A percentile compares a stretch with the other conserved stretches of the same genome.
phyloP scores from a whole-genome alignment of 225 moss, liverwort and hornwort genomes.

The Sphagnum tenellum region DNA sequence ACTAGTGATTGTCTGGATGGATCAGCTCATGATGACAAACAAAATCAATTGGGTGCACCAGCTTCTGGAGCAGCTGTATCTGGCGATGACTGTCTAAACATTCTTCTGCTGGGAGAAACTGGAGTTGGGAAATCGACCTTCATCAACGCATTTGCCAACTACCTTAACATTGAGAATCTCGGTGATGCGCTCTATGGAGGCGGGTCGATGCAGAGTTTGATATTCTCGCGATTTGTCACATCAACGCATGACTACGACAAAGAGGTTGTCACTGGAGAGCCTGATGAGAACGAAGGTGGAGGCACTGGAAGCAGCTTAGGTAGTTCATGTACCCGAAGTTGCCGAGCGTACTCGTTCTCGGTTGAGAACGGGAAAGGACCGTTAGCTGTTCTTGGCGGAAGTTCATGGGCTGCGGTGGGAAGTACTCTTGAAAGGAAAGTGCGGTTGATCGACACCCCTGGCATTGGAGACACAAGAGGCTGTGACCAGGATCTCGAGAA shows the following conservation, averaged over 20 bases:
- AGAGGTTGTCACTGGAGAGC: constrained; percentile 6
- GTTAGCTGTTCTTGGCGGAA: too few relatives aligned
- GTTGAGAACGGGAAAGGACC: background rate
- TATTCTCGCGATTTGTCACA: constrained; percentile 8
- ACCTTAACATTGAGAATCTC: constrained; percentile 9
- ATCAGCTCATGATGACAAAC: too few relatives aligned
- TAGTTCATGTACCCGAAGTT: constrained; percentile 12
- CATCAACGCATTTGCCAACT: constrained; percentile 29
- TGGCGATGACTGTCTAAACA: constrained; percentile 7
- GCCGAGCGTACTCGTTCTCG: constrained; percentile 12
- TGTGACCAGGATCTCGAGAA: constrained; percentile 18
- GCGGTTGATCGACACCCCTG: constrained; percentile 23
- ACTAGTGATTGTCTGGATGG: too few relatives aligned
- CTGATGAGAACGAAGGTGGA: background rate
- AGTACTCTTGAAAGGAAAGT: background rate
- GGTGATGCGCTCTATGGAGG: constrained; percentile 11
- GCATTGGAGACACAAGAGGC: constrained; percentile 21
- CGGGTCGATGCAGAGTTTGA: constrained; percentile 1
- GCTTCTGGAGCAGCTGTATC: too few relatives aligned
- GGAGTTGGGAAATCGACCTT: constrained; percentile 30
- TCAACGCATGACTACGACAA: constrained; percentile 1
- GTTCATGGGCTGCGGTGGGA: too few relatives aligned
- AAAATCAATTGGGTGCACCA: background rate
- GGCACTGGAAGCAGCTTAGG: background rate
- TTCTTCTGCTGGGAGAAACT: constrained; percentile 20